Evolutionary conservation across 805 yeast species (phyloP).

Genomic region (Suhomyces kilbournensis): DNA sequence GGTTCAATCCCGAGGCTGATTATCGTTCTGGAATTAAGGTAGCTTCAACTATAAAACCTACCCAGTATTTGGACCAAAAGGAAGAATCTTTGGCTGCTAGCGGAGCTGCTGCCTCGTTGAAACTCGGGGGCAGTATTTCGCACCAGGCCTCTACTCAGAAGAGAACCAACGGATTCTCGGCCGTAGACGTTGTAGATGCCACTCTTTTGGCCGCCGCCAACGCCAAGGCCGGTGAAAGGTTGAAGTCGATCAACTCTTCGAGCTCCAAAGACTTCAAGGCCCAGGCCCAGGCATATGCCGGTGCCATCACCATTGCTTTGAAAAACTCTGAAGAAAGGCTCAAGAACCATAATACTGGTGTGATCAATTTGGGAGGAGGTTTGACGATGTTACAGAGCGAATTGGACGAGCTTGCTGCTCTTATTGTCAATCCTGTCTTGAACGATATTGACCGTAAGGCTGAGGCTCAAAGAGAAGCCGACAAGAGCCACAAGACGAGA

Average conservation of each 20-base stretch:
- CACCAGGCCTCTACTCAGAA: conserved; percentile 24
- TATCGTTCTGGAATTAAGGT: conserved; percentile 36
- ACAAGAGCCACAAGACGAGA: conserved; percentile 31
- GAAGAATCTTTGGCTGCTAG: conserved; percentile 50
- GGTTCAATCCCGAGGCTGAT: conserved; percentile 43
- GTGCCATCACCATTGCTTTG: conserved; percentile 77
- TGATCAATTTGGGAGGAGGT: conserved; percentile 84
- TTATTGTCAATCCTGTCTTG: conserved; percentile 80
- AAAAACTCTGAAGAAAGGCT: conserved; percentile 58
- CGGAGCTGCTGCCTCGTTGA: conserved; percentile 58
- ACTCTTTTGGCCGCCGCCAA: conserved; percentile 49
- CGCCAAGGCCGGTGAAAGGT: conserved; percentile 43
- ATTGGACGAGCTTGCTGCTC: conserved; percentile 73
- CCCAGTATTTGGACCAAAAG: conserved; percentile 36
- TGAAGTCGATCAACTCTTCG: conserved; percentile 27
- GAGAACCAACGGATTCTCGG: conserved; percentile 35
- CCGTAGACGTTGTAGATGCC: conserved; percentile 44
- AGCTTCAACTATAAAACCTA: conserved; percentile 7
- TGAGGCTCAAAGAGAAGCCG: conserved; percentile 57
- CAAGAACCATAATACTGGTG: conserved; percentile 47
- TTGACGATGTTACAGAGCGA: conserved; percentile 71
- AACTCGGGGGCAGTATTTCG: conserved; percentile 28
- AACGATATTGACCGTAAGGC: conserved; percentile 71
- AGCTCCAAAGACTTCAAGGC: conserved; percentile 33
- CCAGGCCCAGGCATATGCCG: conserved; percentile 58